phyloP scores from a whole-genome alignment of 176 grass and related monocot species.

The Urochloa ruziziensis region DNA sequence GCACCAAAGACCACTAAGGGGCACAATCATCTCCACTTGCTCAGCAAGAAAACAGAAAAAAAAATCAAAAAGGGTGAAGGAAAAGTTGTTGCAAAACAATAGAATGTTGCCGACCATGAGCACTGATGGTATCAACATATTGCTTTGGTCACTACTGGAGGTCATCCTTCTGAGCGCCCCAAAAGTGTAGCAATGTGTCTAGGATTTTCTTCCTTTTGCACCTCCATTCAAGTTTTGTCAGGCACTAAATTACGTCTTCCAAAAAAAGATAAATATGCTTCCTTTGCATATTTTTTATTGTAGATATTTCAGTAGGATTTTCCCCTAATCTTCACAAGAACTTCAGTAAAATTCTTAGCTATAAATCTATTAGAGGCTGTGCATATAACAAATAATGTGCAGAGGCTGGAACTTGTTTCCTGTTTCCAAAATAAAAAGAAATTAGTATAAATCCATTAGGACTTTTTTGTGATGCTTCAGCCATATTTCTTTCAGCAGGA shows the following conservation, averaged over 20 bases:
- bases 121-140: constrained; percentile 22
- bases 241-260: background rate
- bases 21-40: constrained; percentile 17
- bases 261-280: background rate
- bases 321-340: background rate
- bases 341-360: background rate
- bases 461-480: background rate
- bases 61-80: background rate
- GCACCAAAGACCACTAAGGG: constrained; percentile 30
- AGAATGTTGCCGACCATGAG: constrained; percentile 35
- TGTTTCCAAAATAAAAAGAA: background rate
- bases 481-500: background rate
- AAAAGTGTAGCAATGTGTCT: constrained; percentile 24
- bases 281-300: background rate
- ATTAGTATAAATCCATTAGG: too few relatives aligned
- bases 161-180: background rate
- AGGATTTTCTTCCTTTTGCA: background rate
- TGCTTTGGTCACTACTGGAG: constrained; percentile 11
- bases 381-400: background rate
- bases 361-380: background rate
- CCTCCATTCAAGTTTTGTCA: background rate
- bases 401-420: background rate
- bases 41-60: constrained; percentile 1
- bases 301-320: background rate
- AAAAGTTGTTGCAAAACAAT: constrained; percentile 25